Percentiles rank a stretch among this genome's conserved stretches.
Evolutionary conservation across 176 grass and related monocot species (phyloP).

Genomic region (Phyllostachys edulis): DNA sequence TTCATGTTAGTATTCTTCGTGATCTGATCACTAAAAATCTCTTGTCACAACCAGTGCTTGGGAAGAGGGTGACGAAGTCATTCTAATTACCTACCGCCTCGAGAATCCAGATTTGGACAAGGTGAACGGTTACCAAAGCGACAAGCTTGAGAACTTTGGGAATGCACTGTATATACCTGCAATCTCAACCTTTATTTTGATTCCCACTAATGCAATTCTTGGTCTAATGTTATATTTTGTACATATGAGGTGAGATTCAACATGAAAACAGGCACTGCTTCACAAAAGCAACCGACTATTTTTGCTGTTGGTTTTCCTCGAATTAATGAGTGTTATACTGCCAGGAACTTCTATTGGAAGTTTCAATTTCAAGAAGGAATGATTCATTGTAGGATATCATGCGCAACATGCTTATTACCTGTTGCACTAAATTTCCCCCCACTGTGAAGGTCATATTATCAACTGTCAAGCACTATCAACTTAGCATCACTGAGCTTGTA

Average conservation of each 20-base stretch:
- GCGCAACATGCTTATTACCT: neutral
- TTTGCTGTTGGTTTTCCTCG: slow-evolving; percentile 1
- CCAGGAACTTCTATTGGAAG: slow-evolving; percentile 40
- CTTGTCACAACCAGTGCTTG: slow-evolving; percentile 74
- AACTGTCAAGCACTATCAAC: neutral
- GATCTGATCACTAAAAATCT: slow-evolving; percentile 13
- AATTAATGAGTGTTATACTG: slow-evolving; percentile 83
- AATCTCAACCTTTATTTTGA: neutral
- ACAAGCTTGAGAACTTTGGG: slow-evolving; percentile 64
- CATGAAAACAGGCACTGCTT: slow-evolving; percentile 81
- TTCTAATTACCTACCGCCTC: slow-evolving; percentile 78
- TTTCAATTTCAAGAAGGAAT: neutral
- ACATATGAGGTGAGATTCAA: slow-evolving; percentile 97
- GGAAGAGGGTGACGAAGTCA: slow-evolving; percentile 86
- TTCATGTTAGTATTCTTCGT: neutral
- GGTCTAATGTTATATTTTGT: neutral
- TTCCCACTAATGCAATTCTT: slow-evolving; percentile 8
- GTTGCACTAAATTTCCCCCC: neutral
- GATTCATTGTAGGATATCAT: neutral
- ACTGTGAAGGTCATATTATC: neutral
- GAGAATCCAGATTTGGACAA: slow-evolving; percentile 81
- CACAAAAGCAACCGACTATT: slow-evolving; percentile 75
- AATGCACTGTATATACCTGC: slow-evolving; percentile 69
- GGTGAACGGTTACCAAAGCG: slow-evolving; percentile 54
- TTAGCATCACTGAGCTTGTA: neutral